phyloP scores from a whole-genome alignment of 352 stramenopile species.

The Globisporangium lucens region DNA sequence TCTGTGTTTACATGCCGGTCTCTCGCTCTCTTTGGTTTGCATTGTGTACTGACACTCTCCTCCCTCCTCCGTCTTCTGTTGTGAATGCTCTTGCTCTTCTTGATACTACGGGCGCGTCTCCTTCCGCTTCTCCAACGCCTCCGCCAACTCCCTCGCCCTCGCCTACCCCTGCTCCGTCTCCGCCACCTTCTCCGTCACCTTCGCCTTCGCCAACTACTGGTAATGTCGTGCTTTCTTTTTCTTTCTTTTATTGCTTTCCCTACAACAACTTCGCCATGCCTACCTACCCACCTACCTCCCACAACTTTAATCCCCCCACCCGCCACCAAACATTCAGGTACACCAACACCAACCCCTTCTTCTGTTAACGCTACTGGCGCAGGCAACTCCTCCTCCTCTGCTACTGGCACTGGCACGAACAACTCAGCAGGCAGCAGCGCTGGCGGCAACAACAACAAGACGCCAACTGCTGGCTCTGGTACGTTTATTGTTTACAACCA shows the following conservation, averaged over 20 bases:
- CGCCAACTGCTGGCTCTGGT: background rate
- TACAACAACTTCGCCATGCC: background rate
- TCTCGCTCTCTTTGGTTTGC: background rate
- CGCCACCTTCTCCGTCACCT: constrained; percentile 5
- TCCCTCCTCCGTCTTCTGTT: constrained; percentile 6
- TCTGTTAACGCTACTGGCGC: constrained; percentile 10
- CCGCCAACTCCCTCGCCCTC: constrained; percentile 10
- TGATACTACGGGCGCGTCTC: constrained; percentile 6
- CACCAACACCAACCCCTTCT: constrained; percentile 14
- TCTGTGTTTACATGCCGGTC: background rate
- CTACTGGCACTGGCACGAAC: background rate
- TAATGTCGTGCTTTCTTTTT: constrained; percentile 5
- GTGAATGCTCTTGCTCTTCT: background rate
- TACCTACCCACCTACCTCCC: background rate
- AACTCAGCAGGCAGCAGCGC: background rate
- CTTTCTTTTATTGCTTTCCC: constrained; percentile 10
- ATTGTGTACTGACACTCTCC: constrained; percentile 8
- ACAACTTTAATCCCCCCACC: background rate
- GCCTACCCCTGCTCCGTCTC: background rate
- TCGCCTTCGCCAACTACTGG: constrained; percentile 10
- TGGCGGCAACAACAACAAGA: background rate
- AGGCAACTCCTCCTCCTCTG: constrained; percentile 4
- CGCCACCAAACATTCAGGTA: constrained; percentile 6
- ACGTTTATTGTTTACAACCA: background rate
- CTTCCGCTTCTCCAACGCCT: constrained; percentile 1